Evolutionary conservation across 331 rosid species (phyloP).

Genomic region (Quercus tomentella): DNA sequence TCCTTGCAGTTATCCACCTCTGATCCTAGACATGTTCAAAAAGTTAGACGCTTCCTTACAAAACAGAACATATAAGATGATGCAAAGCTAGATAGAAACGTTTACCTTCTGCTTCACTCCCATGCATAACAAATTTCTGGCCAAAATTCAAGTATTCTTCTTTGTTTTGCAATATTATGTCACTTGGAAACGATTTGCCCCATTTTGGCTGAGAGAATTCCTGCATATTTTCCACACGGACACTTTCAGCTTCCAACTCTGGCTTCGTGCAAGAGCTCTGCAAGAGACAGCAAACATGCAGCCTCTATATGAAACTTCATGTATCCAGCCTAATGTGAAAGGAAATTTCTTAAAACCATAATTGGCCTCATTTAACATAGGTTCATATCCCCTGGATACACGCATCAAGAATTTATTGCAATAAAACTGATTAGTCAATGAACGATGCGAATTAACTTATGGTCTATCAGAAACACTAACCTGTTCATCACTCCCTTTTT

Average conservation of each 20-base stretch:
- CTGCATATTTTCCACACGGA: constrained; percentile 32
- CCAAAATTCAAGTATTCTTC: constrained; percentile 35
- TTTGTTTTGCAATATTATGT: constrained; percentile 38
- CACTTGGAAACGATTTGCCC: constrained; percentile 36
- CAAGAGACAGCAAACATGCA: constrained; percentile 43
- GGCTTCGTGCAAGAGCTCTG: constrained; percentile 97
- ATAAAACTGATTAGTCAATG: neutral
- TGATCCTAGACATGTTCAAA: constrained; percentile 37
- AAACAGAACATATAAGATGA: constrained; percentile 7
- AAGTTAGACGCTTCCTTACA: constrained; percentile 24
- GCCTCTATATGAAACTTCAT: constrained; percentile 29
- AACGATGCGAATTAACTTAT: neutral
- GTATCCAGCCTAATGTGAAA: constrained; percentile 27
- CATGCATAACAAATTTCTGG: constrained; percentile 33
- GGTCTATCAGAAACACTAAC: constrained; percentile 37
- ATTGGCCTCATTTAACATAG: neutral
- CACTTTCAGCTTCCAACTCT: constrained; percentile 69
- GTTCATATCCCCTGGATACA: neutral
- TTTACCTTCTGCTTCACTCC: constrained; percentile 53
- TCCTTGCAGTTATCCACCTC: constrained; percentile 26
- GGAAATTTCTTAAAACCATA: constrained; percentile 22
- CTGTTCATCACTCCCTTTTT: constrained; percentile 94
- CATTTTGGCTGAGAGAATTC: constrained; percentile 43
- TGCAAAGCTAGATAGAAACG: constrained; percentile 4
- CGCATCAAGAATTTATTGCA: neutral